These are phyloP conservation scores for Talaromyces amestolkiae DNA, from an alignment of 2,329 filamentous ascomycete genomes.

Conservation along the genomic window DNA sequence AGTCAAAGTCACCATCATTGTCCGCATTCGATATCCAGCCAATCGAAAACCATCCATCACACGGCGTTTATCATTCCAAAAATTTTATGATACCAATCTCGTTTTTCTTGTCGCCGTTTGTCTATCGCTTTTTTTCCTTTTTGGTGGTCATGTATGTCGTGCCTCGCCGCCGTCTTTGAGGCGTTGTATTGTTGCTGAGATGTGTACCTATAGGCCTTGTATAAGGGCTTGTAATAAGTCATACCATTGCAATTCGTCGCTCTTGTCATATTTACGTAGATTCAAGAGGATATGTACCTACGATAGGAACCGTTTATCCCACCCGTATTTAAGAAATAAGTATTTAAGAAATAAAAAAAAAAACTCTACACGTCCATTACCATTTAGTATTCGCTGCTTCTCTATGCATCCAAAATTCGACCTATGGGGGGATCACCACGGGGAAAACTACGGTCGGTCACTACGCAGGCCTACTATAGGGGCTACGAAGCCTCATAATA, in stretches of 20 bases:
- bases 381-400: no score
- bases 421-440: no score
- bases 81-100: slow-evolving; percentile 5
- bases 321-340: no score
- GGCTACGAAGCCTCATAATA: no score
- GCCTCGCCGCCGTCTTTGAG: neutral
- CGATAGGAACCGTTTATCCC: no score
- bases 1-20: neutral
- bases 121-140: neutral
- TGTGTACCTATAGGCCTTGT: neutral
- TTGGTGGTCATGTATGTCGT: neutral
- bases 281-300: no score
- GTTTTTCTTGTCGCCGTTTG: neutral
- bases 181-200: neutral
- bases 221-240: neutral
- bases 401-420: no score
- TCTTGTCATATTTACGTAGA: neutral
- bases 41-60: neutral
- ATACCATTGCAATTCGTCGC: neutral
- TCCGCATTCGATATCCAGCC: neutral
- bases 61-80: neutral
- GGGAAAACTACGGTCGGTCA: no score
- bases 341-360: no score
- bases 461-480: no score
- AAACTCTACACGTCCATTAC: no score